Conservation (phyloP, 2,329 filamentous ascomycete genomes). For the Colletotrichum truncatum region DNA sequence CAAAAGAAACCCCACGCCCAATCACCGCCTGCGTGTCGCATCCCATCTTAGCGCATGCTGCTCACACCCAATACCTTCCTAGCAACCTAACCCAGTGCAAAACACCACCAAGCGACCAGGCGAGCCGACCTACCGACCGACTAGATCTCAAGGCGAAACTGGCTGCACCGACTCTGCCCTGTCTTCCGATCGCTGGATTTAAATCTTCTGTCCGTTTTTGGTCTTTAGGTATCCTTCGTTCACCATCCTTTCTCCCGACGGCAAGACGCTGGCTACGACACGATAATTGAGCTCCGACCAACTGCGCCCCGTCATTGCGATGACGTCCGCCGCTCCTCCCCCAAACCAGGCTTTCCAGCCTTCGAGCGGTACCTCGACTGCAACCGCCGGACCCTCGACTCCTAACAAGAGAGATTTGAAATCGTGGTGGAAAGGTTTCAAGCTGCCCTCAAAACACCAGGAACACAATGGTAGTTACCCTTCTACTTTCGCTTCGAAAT, state of each 20-base stretch:
- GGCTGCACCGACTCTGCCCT: constrained; percentile 5
- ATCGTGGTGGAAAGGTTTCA: constrained; percentile 98
- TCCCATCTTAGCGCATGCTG: constrained; percentile 27
- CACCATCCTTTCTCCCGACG: neutral
- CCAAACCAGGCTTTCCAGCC: constrained; percentile 31
- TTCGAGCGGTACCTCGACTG: constrained; percentile 18
- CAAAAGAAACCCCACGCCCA: constrained; percentile 22
- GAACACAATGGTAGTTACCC: constrained; percentile 65
- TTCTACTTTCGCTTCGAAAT: constrained; percentile 33
- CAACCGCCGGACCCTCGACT: constrained; percentile 61
- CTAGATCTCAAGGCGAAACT: constrained; percentile 3
- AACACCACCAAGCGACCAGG: constrained; percentile 28
- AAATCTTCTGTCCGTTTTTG: neutral
- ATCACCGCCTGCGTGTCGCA: constrained; percentile 29
- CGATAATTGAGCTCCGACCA: constrained; percentile 28
- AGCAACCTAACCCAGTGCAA: constrained; percentile 29
- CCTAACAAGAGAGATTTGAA: constrained; percentile 88
- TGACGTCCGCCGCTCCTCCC: constrained; percentile 39
- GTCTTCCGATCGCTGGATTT: neutral
- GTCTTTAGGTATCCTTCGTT: constrained; percentile 7
- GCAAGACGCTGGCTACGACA: constrained; percentile 18
- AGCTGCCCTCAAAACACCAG: constrained; percentile 69
- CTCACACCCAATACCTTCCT: constrained; percentile 25
- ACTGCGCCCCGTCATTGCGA: constrained; percentile 38
- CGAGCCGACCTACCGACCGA: constrained; percentile 22